These are phyloP conservation scores for Pseudogymnoascus sp. DNA, from an alignment of 2,329 filamentous ascomycete species.

Conservation along the genomic window DNA sequence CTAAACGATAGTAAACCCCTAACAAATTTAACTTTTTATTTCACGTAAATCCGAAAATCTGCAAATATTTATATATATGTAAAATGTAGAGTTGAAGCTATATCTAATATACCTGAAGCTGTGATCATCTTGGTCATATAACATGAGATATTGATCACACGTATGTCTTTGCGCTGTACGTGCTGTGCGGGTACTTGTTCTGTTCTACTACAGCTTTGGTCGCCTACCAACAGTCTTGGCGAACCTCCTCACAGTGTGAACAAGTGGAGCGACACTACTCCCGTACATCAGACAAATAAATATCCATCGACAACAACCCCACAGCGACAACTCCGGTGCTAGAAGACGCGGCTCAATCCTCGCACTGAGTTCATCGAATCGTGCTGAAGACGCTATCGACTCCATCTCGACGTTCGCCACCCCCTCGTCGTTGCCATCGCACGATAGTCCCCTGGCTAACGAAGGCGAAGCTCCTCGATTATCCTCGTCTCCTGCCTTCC, in stretches of 20 bases:
- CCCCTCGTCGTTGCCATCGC: background rate
- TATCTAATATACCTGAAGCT: background rate
- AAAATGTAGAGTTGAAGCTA: background rate
- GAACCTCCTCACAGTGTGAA: constrained; percentile 1
- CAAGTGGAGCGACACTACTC: constrained; percentile 5
- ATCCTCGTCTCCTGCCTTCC: background rate
- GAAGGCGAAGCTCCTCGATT: background rate
- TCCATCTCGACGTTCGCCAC: background rate
- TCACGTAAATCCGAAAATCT: background rate
- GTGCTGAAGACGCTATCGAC: background rate
- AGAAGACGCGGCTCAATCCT: constrained; percentile 2
- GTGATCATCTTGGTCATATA: background rate
- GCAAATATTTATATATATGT: background rate
- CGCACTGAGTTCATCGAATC: background rate
- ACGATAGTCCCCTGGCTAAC: constrained; percentile 3
- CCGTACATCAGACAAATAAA: constrained; percentile 6
- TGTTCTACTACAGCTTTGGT: background rate
- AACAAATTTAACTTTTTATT: background rate
- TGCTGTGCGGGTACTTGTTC: background rate
- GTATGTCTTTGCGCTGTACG: background rate
- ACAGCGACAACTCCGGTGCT: background rate
- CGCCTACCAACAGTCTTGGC: constrained; percentile 5
- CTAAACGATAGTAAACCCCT: constrained; percentile 3
- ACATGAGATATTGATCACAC: constrained; percentile 3
- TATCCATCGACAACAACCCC: constrained; percentile 2